phyloP scores from a whole-genome alignment of 2,329 filamentous ascomycete genomes.

The Arachnopeziza araneosa region DNA sequence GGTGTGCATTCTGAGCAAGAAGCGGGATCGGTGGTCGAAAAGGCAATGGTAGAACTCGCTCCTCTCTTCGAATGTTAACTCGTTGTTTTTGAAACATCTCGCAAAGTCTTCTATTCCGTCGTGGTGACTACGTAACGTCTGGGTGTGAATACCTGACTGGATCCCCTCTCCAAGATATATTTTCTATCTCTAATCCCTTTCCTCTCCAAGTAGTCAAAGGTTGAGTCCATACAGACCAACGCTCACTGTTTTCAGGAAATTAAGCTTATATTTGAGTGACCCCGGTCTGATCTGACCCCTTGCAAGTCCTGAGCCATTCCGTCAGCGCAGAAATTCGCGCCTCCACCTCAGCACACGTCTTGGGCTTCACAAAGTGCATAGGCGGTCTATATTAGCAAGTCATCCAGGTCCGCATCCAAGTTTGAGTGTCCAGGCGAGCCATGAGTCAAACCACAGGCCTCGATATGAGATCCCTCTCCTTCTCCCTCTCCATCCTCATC shows the following conservation, averaged over 20 bases:
- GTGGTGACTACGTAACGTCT: too few species aligned
- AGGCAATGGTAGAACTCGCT: too few species aligned
- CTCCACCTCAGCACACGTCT: neutral
- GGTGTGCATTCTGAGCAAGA: too few species aligned
- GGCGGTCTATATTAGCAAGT: neutral
- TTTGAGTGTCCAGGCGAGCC: neutral
- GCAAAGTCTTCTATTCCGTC: neutral
- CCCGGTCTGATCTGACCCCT: neutral
- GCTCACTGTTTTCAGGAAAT: neutral
- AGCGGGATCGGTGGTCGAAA: too few species aligned
- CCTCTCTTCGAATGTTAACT: too few species aligned
- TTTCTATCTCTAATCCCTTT: too few species aligned
- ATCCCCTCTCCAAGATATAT: too few species aligned
- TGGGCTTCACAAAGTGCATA: neutral
- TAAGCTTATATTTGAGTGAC: neutral
- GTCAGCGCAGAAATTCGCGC: neutral
- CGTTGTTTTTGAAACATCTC: neutral
- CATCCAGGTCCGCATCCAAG: too few species aligned
- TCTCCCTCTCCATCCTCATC: conserved; percentile 3
- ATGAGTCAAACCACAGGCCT: neutral
- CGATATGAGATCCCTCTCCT: neutral
- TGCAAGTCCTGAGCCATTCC: neutral
- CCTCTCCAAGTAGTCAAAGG: too few species aligned
- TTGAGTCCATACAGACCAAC: too few species aligned
- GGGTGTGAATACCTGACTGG: too few species aligned